phyloP scores from a whole-genome alignment of 768 basidiomycete species.

The Xerocomus brunneocitrinus region DNA sequence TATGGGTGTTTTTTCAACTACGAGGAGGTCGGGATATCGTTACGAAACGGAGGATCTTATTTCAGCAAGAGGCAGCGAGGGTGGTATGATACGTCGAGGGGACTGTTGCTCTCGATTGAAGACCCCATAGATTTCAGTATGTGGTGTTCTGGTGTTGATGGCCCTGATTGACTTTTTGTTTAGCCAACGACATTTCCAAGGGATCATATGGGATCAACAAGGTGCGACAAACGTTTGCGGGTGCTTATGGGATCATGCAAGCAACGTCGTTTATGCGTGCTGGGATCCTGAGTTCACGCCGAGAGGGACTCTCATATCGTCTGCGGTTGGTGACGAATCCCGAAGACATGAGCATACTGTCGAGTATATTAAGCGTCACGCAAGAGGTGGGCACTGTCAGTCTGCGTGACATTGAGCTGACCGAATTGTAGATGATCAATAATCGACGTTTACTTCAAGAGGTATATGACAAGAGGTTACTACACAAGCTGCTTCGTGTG shows the following conservation, averaged over 20 bases:
- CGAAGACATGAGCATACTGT: slow-evolving; percentile 73
- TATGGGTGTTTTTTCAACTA: slow-evolving; percentile 94
- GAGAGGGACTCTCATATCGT: slow-evolving; percentile 43
- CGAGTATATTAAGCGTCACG: slow-evolving; percentile 76
- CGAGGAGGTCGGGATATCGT: slow-evolving; percentile 81
- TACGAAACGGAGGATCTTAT: slow-evolving; percentile 85
- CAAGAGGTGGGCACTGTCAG: slow-evolving; percentile 56
- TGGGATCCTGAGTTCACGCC: slow-evolving; percentile 55
- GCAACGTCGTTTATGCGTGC: slow-evolving; percentile 64
- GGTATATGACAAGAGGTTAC: slow-evolving; percentile 51
- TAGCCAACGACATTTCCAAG: slow-evolving; percentile 90
- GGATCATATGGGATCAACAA: slow-evolving; percentile 82
- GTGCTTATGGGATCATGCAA: slow-evolving; percentile 76
- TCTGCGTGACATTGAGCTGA: slow-evolving; percentile 1
- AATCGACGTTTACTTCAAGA: slow-evolving; percentile 68
- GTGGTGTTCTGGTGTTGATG: slow-evolving; percentile 28
- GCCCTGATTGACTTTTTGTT: neutral
- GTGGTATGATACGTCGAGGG: slow-evolving; percentile 64
- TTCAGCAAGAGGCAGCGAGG: slow-evolving; percentile 78
- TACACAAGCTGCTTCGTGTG: slow-evolving; percentile 59
- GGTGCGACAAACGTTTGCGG: slow-evolving; percentile 79
- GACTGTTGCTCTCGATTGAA: slow-evolving; percentile 74
- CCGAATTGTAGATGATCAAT: slow-evolving; percentile 55
- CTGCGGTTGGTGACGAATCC: slow-evolving; percentile 44
- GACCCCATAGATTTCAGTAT: slow-evolving; percentile 87